Evolutionary conservation across 176 grass and related monocot genomes (phyloP).

Genomic region (Poa pratensis): DNA sequence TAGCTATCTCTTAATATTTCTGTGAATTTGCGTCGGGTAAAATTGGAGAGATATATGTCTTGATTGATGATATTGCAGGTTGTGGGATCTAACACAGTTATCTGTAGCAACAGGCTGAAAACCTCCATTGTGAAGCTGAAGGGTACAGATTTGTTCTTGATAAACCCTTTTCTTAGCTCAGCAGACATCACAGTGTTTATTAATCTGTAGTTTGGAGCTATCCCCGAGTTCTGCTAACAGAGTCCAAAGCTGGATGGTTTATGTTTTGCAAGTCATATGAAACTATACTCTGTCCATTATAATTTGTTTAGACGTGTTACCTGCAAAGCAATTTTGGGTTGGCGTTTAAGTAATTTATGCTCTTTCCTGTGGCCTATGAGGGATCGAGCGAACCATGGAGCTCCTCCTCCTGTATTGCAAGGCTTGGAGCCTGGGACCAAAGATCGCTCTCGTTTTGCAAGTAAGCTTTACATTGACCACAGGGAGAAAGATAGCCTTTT

Average conservation of each 20-base stretch:
- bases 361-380: constrained; percentile 28
- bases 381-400: constrained; percentile 12
- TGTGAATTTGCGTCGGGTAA: constrained; percentile 7
- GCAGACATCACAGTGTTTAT: not conserved
- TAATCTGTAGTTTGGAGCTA: constrained; percentile 21
- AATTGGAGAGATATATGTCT: not conserved
- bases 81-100: not conserved
- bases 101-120: not conserved
- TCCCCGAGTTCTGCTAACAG: not conserved
- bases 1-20: not conserved
- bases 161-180: not conserved
- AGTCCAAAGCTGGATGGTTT: not conserved
- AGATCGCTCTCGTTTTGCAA: constrained; percentile 29
- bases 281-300: constrained; percentile 24
- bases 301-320: constrained; percentile 21
- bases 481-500: constrained; percentile 41
- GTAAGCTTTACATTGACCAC: constrained; percentile 53
- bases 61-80: not conserved
- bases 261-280: constrained; percentile 26
- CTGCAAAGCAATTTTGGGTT: constrained; percentile 30
- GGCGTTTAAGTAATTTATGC: not conserved
- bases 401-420: constrained; percentile 17
- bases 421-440: constrained; percentile 34
- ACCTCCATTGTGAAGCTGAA: constrained; percentile 9
- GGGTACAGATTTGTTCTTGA: constrained; percentile 7